Evolutionary conservation across 805 yeast genomes (phyloP), one percentile per base, ranked within the genome.

Genomic region (Cyberlindnera sargentensis): DNA sequence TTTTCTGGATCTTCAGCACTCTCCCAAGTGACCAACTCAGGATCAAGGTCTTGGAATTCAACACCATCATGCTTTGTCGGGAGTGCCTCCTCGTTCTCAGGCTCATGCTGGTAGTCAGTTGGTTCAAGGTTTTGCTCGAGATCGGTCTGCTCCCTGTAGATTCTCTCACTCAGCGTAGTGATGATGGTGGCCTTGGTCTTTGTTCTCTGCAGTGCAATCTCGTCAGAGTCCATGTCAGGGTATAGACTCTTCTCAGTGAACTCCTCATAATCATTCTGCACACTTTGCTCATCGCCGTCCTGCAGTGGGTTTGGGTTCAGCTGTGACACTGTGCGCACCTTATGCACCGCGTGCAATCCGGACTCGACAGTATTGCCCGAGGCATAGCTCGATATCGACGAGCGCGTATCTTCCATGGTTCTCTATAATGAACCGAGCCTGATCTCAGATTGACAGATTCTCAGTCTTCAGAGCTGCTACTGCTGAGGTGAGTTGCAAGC

Each of bases 21-120:
- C 30, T 78, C 77, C 86, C 86, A 82, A 2, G 84, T 73, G 8
- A 82, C 79, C 39, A 82, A 63, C 52, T 82, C 85, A 0, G 85
- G 86, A 52, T 82, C 86, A 8, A 77, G 61, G 5, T 60, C 57
- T 30, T 64, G 63, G 55, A 73, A 79, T 52, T 80, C 84, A 7
- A 65, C 66, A 27, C 85, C 85, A 43, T 68, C 73, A 40, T 65
- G 52, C 39, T 34, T 41, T 1, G 66, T 61, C 8, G 66, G 66
- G 6, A 63, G 45, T 4, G 52, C 60, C 30, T 56, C 62, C 47
- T 55, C 51, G 30, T 53, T 37, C 31, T 41, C 53, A 20, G 51
- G 58, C 35, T 27, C 34, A 32, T 33, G 36, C 11, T 31, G 46
- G 6, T 38, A 33, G 1, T 31, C 34, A 5, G 20, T 36, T 8